phyloP scores from a whole-genome alignment of 768 basidiomycete genomes.

The Cytidiella melzeri region DNA sequence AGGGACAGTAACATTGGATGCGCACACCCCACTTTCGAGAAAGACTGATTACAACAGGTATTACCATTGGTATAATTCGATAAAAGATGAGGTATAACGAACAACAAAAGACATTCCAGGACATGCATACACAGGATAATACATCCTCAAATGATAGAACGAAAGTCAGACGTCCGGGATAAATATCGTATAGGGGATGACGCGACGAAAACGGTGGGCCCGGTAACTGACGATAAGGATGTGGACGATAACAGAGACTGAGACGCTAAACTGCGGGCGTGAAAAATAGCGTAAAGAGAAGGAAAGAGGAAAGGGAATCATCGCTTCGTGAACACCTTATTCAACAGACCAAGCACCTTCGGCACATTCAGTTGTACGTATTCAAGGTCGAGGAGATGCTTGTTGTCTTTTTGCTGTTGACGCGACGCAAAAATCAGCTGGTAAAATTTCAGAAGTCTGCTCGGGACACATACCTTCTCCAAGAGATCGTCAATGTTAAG shows the following conservation, averaged over 20 bases:
- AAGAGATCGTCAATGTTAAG: conserved; percentile 96
- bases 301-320: conserved; percentile 29
- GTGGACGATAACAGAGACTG: not conserved
- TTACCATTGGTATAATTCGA: conserved; percentile 10
- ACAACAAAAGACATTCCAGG: conserved; percentile 11
- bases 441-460: too few species aligned
- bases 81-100: conserved; percentile 9
- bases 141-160: conserved; percentile 11
- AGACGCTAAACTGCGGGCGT: not conserved
- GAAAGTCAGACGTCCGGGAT: conserved; percentile 3
- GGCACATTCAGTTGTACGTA: conserved; percentile 97
- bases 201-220: not conserved
- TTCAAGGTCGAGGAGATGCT: conserved; percentile 92
- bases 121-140: conserved; percentile 16
- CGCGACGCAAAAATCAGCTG: too few species aligned
- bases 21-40: not conserved
- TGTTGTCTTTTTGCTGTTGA: conserved; percentile 96
- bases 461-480: conserved; percentile 71
- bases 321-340: conserved; percentile 91
- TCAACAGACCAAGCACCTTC: conserved; percentile 85
- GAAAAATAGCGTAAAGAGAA: not conserved
- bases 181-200: conserved; percentile 3
- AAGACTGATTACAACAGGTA: not conserved
- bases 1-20: too few species aligned
- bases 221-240: not conserved